Conservation (phyloP, 2,329 filamentous ascomycete genomes). For the Dactylonectria macrodidyma region DNA sequence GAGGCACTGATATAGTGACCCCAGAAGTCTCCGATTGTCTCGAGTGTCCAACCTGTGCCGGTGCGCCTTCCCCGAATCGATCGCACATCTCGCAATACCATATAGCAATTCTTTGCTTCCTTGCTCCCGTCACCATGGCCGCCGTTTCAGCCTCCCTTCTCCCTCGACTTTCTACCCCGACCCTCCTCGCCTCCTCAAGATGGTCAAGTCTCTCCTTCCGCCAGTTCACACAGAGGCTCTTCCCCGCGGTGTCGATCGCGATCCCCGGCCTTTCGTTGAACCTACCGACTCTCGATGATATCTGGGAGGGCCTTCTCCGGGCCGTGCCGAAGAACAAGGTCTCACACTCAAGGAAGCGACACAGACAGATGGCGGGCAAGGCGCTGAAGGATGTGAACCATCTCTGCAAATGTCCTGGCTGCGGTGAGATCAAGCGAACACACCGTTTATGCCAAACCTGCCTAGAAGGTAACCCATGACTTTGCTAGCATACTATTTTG, state of each 20-base stretch:
- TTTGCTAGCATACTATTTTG: not conserved
- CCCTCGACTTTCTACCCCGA: conserved; percentile 65
- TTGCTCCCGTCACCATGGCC: conserved; percentile 59
- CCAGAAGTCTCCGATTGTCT: not conserved
- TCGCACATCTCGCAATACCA: conserved; percentile 26
- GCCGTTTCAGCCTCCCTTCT: conserved; percentile 64
- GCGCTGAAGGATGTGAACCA: conserved; percentile 90
- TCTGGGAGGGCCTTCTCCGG: conserved; percentile 93
- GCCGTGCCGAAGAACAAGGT: conserved; percentile 99
- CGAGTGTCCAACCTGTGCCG: conserved; percentile 1
- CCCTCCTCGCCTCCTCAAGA: conserved; percentile 58
- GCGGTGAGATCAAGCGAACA: conserved; percentile 88
- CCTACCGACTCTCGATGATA: conserved; percentile 75
- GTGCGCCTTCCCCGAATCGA: conserved; percentile 22
- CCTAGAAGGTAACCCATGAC: conserved; percentile 77
- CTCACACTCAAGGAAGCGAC: conserved; percentile 94
- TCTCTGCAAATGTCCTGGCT: conserved; percentile 90
- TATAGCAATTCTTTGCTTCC: conserved; percentile 28
- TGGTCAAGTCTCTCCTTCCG: conserved; percentile 61
- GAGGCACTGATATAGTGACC: conserved; percentile 4
- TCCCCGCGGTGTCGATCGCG: conserved; percentile 70
- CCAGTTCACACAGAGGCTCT: conserved; percentile 62
- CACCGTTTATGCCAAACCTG: conserved; percentile 92
- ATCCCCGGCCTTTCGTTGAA: conserved; percentile 73
- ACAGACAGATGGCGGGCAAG: conserved; percentile 96